These are phyloP conservation scores for Pterulicium gracile DNA, from an alignment of 1,284 basidiomycete genomes.

Conservation along the genomic window DNA sequence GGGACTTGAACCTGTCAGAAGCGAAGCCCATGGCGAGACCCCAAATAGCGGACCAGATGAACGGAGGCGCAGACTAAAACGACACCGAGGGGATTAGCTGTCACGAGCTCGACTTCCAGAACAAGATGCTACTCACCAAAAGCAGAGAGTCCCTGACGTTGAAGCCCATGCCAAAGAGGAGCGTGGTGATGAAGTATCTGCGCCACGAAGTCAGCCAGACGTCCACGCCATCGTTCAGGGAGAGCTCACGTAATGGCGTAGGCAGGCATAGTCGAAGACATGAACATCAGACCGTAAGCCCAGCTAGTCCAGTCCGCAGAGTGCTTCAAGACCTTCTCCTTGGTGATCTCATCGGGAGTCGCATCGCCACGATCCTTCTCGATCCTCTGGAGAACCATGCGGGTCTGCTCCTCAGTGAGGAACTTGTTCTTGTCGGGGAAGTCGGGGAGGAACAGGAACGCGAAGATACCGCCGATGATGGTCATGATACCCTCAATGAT, in stretches of 20 bases:
- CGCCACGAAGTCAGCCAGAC: neutral
- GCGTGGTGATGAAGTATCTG: constrained; percentile 34
- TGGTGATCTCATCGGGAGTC: constrained; percentile 28
- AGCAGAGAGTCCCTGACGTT: constrained; percentile 26
- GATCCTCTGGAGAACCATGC: neutral
- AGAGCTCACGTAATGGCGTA: constrained; percentile 28
- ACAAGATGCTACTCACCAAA: constrained; percentile 17
- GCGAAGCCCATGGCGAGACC: neutral
- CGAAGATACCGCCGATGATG: constrained; percentile 26
- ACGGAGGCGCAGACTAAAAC: neutral
- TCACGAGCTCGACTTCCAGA: neutral
- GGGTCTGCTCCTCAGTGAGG: constrained; percentile 26
- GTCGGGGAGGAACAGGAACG: constrained; percentile 29
- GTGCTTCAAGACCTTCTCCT: constrained; percentile 24
- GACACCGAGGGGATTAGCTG: neutral
- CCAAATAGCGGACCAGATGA: constrained; percentile 33
- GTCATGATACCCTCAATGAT: constrained; percentile 35
- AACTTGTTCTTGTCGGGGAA: constrained; percentile 36
- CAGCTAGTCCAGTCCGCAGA: constrained; percentile 35
- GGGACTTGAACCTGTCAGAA: constrained; percentile 14
- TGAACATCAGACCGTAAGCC: constrained; percentile 34
- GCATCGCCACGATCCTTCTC: constrained; percentile 1
- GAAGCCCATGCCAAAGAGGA: constrained; percentile 37
- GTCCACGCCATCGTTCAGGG: neutral
- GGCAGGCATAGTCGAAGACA: constrained; percentile 31